Evolutionary conservation across 225 moss, liverwort and hornwort species (phyloP), one percentile per base, ranked within the genome.

Genomic region (Asterella californica): DNA sequence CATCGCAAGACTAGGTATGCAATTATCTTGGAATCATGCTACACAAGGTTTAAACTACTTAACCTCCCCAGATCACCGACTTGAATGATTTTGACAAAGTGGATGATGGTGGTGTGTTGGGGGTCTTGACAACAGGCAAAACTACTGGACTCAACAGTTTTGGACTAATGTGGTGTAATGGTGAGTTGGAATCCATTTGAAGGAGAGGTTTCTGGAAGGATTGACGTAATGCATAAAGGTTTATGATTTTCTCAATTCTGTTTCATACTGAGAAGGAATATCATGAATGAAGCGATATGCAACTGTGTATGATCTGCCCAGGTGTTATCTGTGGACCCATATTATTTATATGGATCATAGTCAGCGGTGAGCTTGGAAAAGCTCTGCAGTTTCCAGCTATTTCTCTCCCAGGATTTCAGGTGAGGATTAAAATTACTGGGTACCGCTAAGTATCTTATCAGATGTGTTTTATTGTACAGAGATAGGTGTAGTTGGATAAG

Each of bases 131-230:
- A 60, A 59, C 94, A 99, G 97, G 97, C 52, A 99, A 93, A 79
- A 79, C 99, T 30, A 90, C 90, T 11, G 99, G 99, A 49, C 90
- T 99, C 7, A 99, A 99, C 84, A 93, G 89, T 86, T 99, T 99
- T 77, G 99, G 99, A 78, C 84, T 99, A 33, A 99, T 99, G 99
- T 99, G 99, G 99, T 99, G 93, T 85, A 99, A 99, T 68, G 92
- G 97, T 99, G 85, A 52, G 75, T 53, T n/a, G 71, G 47, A 70
- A 45, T n/a, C 46, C 22, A 3, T 38, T 24, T 46, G 12, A 10
- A 24, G 45, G 1, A 9, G n/a, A 2, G 9, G 25, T 19, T 70
- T 54, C 10, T 45, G 2, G 48, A 1, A 30, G 11, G 17, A 8
- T 33, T 14, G 4, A 14, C 53, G 10, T 9, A 5, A 9, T 53